These are phyloP conservation scores for Penicillium argentinense DNA, from an alignment of 495 filamentous ascomycete species.

Conservation along the genomic window DNA sequence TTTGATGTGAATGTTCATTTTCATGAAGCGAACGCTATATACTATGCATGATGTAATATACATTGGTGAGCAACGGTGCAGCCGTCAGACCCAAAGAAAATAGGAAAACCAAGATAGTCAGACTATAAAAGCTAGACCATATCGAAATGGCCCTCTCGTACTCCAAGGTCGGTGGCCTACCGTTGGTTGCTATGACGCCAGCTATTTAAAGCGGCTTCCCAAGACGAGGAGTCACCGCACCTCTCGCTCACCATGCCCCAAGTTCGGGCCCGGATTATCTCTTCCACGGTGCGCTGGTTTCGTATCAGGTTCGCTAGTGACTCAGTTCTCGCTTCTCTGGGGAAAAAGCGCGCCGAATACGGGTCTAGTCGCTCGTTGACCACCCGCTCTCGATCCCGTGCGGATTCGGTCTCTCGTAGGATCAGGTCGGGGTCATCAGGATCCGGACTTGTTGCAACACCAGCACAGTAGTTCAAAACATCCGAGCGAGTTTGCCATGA, in stretches of 20 bases:
- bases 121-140: too few relatives aligned
- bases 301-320: conserved; percentile 72
- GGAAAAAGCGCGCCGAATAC: conserved; percentile 83
- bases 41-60: conserved; percentile 10
- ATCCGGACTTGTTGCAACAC: conserved; percentile 84
- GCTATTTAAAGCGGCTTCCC: conserved; percentile 63
- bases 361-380: conserved; percentile 92
- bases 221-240: conserved; percentile 61
- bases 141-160: too few relatives aligned
- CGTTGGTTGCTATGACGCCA: conserved; percentile 52
- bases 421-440: conserved; percentile 82
- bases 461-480: conserved; percentile 84
- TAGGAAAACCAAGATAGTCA: neutral
- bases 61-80: conserved; percentile 1
- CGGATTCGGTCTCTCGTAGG: conserved; percentile 67
- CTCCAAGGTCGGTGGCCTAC: too few relatives aligned
- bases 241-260: conserved; percentile 81
- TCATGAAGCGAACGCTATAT: conserved; percentile 8
- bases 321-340: conserved; percentile 81
- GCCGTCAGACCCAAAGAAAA: neutral
- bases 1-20: neutral
- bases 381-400: conserved; percentile 67
- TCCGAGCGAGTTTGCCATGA: conserved; percentile 86
- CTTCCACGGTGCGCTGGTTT: conserved; percentile 83
- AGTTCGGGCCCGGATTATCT: conserved; percentile 77